Evolutionary conservation across 2,329 filamentous ascomycete genomes (phyloP).

Genomic region (Bipolaris victoriae): DNA sequence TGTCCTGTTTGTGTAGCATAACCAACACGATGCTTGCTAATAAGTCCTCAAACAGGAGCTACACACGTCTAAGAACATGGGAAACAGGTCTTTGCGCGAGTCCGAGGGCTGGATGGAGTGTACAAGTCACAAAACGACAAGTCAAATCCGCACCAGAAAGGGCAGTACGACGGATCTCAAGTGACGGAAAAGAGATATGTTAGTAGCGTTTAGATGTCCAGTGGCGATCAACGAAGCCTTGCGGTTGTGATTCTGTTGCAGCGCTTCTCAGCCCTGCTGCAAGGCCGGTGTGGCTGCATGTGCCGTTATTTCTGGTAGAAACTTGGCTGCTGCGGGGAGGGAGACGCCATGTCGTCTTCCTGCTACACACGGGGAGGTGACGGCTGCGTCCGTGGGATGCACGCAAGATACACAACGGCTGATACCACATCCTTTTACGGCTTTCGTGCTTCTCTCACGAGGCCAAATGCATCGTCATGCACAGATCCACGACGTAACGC

Average conservation of each 20-base stretch:
- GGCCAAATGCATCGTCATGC: constrained; percentile 33
- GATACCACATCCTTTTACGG: constrained; percentile 36
- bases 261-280: constrained; percentile 43
- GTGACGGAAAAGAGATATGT: background rate
- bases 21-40: constrained; percentile 41
- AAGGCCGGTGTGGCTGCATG: constrained; percentile 40
- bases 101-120: constrained; percentile 15
- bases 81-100: constrained; percentile 17
- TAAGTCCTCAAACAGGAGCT: constrained; percentile 38
- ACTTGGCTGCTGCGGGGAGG: constrained; percentile 27
- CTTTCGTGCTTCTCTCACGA: constrained; percentile 30
- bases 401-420: constrained; percentile 39
- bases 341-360: constrained; percentile 34
- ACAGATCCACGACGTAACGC: constrained; percentile 24
- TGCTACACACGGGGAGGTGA: constrained; percentile 40
- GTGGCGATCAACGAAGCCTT: constrained; percentile 5
- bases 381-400: constrained; percentile 34
- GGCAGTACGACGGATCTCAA: background rate
- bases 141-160: constrained; percentile 23
- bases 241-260: background rate
- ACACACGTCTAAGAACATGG: constrained; percentile 23
- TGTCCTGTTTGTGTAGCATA: constrained; percentile 41
- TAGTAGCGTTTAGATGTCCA: background rate
- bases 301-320: constrained; percentile 25
- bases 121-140: constrained; percentile 37